A percentile compares a stretch with the other conserved stretches of the same genome.
Conservation (phyloP, 164 flowering plant species). For the Nymphaea colorata region DNA sequence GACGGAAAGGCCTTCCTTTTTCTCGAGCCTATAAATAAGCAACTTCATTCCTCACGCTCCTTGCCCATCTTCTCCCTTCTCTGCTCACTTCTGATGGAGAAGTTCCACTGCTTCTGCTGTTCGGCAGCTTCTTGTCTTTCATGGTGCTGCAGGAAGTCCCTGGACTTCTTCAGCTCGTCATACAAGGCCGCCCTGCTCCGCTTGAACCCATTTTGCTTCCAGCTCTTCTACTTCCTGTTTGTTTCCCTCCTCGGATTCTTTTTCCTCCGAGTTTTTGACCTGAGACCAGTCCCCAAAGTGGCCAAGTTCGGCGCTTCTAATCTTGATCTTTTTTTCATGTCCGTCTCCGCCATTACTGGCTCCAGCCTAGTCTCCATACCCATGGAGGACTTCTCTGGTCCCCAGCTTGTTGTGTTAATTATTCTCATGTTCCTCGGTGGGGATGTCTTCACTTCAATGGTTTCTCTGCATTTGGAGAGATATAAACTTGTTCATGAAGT, state of each 20-base stretch:
- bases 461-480: neutral
- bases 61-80: no score
- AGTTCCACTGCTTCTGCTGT: no score
- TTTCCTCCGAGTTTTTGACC: neutral
- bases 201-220: neutral
- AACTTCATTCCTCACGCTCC: no score
- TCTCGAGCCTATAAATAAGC: no score
- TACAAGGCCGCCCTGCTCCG: rapidly evolving
- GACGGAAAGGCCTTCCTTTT: no score
- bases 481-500: neutral
- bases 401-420: constrained; percentile 54
- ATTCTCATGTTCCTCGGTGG: constrained; percentile 64
- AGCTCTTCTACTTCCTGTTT: neutral
- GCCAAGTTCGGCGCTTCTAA: neutral
- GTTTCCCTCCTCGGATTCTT: neutral
- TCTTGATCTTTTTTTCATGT: constrained; percentile 58
- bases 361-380: constrained; percentile 78
- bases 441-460: constrained; percentile 53
- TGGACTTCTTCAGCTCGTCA: neutral
- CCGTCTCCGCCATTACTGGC: constrained; percentile 59
- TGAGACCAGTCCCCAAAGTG: neutral
- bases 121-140: no score
- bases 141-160: no score
- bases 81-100: no score
- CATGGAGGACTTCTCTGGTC: constrained; percentile 73